Percentiles rank a stretch among this genome's conserved stretches.
Conservation (phyloP, 164 flowering plant species). For the Aristolochia fimbriata region DNA sequence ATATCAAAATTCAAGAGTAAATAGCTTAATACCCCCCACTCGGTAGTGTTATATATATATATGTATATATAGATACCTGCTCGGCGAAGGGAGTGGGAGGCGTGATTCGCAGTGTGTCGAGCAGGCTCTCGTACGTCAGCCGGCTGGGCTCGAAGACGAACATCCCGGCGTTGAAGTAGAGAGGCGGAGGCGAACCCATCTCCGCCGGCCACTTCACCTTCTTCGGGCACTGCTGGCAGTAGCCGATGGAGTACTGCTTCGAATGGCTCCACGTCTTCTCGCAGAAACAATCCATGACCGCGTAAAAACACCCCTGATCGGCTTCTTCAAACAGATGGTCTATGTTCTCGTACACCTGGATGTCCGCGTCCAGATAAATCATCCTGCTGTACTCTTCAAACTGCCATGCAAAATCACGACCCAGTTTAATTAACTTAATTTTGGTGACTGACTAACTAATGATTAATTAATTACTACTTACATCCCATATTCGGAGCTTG, state of each 20-base stretch:
- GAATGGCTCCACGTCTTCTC: constrained; percentile 19
- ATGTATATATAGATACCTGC: constrained; percentile 14
- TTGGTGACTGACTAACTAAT: too few species aligned
- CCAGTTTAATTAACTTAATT: too few species aligned
- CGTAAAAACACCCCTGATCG: constrained; percentile 15
- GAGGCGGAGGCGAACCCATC: constrained; percentile 12
- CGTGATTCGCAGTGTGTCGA: constrained; percentile 8
- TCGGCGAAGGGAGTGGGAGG: constrained; percentile 17
- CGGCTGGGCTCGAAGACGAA: constrained; percentile 18
- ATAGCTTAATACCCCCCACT: too few species aligned
- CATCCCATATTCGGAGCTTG: constrained; percentile 20
- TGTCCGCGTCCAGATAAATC: constrained; percentile 19
- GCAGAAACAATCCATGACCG: constrained; percentile 20
- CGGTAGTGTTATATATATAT: too few species aligned
- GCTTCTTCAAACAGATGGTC: constrained; percentile 19
- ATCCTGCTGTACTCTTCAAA: constrained; percentile 21
- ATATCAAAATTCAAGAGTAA: too few species aligned
- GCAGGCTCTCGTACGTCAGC: constrained; percentile 13
- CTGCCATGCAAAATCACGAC: too few species aligned
- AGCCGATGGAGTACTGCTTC: constrained; percentile 16
- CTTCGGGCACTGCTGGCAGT: constrained; percentile 20
- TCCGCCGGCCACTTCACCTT: constrained; percentile 18
- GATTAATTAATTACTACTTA: constrained; percentile 4
- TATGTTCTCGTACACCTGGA: constrained; percentile 20
- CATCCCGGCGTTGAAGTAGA: constrained; percentile 21